Percentiles rank a stretch among this genome's conserved stretches.
Evolutionary conservation across 345 rosid species (phyloP).

Genomic region (Fremontodendron californicum): DNA sequence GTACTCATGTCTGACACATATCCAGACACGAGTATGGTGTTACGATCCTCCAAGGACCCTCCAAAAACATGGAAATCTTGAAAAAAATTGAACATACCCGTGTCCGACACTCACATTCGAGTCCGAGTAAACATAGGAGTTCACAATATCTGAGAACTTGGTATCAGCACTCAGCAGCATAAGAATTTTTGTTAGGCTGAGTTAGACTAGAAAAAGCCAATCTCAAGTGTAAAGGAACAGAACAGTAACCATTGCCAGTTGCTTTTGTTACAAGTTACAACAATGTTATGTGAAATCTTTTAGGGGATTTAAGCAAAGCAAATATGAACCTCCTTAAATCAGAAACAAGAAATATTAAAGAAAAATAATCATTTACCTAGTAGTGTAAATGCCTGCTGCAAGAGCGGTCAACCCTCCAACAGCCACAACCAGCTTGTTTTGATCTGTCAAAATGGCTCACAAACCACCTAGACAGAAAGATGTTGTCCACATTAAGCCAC

Average conservation of each 20-base stretch:
- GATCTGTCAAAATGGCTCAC: slow-evolving; percentile 83
- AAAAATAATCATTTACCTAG: slow-evolving; percentile 47
- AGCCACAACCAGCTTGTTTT: slow-evolving; percentile 84
- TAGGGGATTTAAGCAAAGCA: neutral
- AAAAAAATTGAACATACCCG: too few species aligned
- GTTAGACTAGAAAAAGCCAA: neutral
- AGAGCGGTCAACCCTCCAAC: slow-evolving; percentile 96
- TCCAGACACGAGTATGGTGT: too few species aligned
- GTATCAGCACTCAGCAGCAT: neutral
- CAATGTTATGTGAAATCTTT: neutral
- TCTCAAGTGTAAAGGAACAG: neutral
- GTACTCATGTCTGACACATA: too few species aligned
- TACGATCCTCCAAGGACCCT: too few species aligned
- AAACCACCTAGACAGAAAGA: slow-evolving; percentile 60
- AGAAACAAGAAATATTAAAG: neutral
- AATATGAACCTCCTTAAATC: neutral
- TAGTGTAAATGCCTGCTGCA: slow-evolving; percentile 94
- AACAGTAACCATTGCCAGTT: neutral
- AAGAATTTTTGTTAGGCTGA: neutral
- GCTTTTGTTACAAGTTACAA: neutral
- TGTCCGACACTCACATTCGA: too few species aligned
- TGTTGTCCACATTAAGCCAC: neutral
- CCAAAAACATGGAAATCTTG: too few species aligned
- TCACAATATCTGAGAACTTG: neutral
- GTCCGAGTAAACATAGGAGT: too few species aligned